Evolutionary conservation across 2,329 filamentous ascomycete species (phyloP).

Genomic region (Ciborinia camelliae): DNA sequence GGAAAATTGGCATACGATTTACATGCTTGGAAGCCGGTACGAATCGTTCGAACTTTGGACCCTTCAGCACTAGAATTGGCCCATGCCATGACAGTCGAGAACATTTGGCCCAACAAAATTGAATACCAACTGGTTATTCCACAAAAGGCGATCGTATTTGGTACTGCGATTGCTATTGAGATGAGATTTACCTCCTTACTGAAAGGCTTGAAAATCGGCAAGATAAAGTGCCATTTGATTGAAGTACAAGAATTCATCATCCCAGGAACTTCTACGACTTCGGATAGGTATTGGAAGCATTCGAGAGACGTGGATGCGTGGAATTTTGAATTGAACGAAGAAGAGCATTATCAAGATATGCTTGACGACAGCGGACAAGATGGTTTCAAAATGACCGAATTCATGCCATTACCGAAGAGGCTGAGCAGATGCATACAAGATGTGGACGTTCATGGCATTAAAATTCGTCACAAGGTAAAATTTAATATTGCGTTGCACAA

Average conservation of each 20-base stretch:
- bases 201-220: slow-evolving; percentile 84
- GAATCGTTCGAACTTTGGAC: slow-evolving; percentile 74
- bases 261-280: slow-evolving; percentile 45
- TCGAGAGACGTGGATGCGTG: slow-evolving; percentile 62
- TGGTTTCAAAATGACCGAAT: slow-evolving; percentile 60
- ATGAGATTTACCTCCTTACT: slow-evolving; percentile 84
- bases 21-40: slow-evolving; percentile 72
- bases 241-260: slow-evolving; percentile 70
- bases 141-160: slow-evolving; percentile 91
- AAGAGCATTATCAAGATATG: slow-evolving; percentile 66
- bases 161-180: slow-evolving; percentile 77
- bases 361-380: slow-evolving; percentile 66
- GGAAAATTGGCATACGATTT: slow-evolving; percentile 88
- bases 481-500: slow-evolving; percentile 89
- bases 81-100: slow-evolving; percentile 93
- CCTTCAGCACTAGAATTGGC: slow-evolving; percentile 72
- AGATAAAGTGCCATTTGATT: slow-evolving; percentile 73
- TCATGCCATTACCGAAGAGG: slow-evolving; percentile 71
- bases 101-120: slow-evolving; percentile 96
- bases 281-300: slow-evolving; percentile 56
- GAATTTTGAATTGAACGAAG: slow-evolving; percentile 52
- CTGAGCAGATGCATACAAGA: slow-evolving; percentile 85
- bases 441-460: slow-evolving; percentile 83
- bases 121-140: slow-evolving; percentile 93
- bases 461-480: slow-evolving; percentile 88